Evolutionary conservation across 2,329 filamentous ascomycete species (phyloP).

Genomic region (Clonostachys rosea): DNA sequence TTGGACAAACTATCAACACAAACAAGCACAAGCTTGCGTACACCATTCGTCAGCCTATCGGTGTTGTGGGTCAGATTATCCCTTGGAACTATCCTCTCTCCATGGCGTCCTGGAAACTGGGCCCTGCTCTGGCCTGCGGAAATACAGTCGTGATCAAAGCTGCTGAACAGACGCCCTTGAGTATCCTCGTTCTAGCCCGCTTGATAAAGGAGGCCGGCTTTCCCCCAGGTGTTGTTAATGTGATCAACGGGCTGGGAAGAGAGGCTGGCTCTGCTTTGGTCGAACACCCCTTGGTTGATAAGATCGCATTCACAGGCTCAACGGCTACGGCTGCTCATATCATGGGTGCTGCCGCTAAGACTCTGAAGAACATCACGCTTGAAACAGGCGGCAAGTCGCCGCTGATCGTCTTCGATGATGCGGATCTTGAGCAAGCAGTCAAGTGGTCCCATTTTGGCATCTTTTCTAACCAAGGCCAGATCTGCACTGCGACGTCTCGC

Average conservation of each 20-base stretch:
- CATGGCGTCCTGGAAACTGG: constrained; percentile 76
- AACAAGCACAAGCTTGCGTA: constrained; percentile 77
- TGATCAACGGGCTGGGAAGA: constrained; percentile 71
- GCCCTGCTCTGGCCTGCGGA: constrained; percentile 62
- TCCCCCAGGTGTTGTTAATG: constrained; percentile 68
- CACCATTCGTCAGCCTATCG: constrained; percentile 69
- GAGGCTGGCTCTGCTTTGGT: constrained; percentile 68
- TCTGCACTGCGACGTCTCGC: constrained; percentile 68
- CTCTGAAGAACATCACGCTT: constrained; percentile 73
- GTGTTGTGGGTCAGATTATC: constrained; percentile 77
- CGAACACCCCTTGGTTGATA: constrained; percentile 71
- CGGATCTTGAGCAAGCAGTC: constrained; percentile 68
- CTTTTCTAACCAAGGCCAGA: constrained; percentile 56
- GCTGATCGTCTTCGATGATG: constrained; percentile 71
- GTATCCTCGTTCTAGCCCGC: constrained; percentile 55
- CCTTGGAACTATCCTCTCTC: constrained; percentile 79
- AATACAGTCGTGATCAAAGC: constrained; percentile 68
- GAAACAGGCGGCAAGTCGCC: constrained; percentile 68
- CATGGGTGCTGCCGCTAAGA: constrained; percentile 69
- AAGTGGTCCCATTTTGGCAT: constrained; percentile 67
- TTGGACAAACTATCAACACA: constrained; percentile 58
- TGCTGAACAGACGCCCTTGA: constrained; percentile 68
- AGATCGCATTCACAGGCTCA: constrained; percentile 74
- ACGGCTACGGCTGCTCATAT: constrained; percentile 65
- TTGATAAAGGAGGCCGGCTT: constrained; percentile 70